Evolutionary conservation across 83 land plant species (phyloP).

Genomic region (Thuja plicata): DNA sequence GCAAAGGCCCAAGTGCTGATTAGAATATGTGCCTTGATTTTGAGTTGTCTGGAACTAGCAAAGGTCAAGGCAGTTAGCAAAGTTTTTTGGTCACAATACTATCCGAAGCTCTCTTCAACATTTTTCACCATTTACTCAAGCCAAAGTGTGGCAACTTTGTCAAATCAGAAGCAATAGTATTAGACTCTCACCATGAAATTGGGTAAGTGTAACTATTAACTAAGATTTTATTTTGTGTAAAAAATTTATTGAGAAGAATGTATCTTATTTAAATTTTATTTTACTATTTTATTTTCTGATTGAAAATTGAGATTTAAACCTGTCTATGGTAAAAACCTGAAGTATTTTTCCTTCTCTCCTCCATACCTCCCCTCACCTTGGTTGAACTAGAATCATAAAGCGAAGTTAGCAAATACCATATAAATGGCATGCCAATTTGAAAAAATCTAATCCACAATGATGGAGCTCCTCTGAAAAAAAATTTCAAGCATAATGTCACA

Average conservation of each 20-base stretch:
- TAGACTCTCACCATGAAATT: conserved; percentile 8
- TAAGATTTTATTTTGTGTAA: neutral
- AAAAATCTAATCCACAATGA: neutral
- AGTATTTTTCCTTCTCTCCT: neutral
- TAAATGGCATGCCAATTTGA: neutral
- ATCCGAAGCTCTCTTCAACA: conserved; percentile 6
- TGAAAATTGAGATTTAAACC: neutral
- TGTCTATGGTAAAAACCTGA: neutral
- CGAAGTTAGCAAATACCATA: neutral
- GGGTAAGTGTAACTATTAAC: conserved; percentile 1
- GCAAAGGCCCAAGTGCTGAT: neutral
- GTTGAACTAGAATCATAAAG: neutral
- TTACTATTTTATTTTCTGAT: neutral
- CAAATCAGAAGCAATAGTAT: neutral
- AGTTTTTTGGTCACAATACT: neutral
- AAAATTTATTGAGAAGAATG: neutral
- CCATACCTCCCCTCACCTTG: no score
- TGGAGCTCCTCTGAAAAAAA: neutral
- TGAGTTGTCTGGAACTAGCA: neutral
- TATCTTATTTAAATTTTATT: neutral
- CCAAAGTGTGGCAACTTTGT: neutral
- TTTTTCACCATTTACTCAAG: neutral
- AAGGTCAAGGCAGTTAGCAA: neutral
- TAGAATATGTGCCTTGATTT: neutral
- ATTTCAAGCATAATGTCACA: neutral